A percentile compares a stretch with the other conserved stretches of the same genome.
Conservation (phyloP, 2,329 filamentous ascomycete genomes). For the Xylaria sp. region DNA sequence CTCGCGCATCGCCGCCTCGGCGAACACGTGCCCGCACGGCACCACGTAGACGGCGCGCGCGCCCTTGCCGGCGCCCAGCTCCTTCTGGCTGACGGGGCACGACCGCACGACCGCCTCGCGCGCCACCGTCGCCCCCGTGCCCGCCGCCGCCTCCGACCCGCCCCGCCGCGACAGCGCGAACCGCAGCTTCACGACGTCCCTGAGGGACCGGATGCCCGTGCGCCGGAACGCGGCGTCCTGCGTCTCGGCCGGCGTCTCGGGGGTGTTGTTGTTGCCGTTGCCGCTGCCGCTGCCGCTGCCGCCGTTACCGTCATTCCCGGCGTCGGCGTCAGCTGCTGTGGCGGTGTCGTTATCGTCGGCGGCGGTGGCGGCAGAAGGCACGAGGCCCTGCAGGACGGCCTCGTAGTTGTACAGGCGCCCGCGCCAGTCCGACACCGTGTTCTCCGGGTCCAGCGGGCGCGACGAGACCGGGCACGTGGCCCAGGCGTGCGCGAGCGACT, state of each 20-base stretch:
- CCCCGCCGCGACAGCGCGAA: no score
- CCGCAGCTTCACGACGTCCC: slow-evolving; percentile 85
- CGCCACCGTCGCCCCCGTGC: no score
- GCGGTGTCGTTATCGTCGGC: slow-evolving; percentile 43
- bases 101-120: slow-evolving; percentile 74
- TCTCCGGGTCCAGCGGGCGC: slow-evolving; percentile 66
- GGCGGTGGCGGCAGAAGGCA: slow-evolving; percentile 65
- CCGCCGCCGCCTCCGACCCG: no score
- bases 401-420: slow-evolving; percentile 96
- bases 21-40: slow-evolving; percentile 93
- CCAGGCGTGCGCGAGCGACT: slow-evolving; percentile 87
- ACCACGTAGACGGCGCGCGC: slow-evolving; percentile 86
- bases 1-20: slow-evolving; percentile 81
- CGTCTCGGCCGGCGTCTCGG: slow-evolving; percentile 44
- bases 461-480: slow-evolving; percentile 84
- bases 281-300: no score
- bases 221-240: slow-evolving; percentile 46
- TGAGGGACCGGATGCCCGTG: slow-evolving; percentile 73
- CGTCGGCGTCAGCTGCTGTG: no score
- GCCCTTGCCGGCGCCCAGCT: slow-evolving; percentile 76
- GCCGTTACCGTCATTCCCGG: no score
- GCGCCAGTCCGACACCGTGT: slow-evolving; percentile 80
- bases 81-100: slow-evolving; percentile 86
- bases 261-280: slow-evolving; percentile 36
- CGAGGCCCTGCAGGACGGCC: slow-evolving; percentile 68